Evolutionary conservation across 768 basidiomycete genomes (phyloP).

Genomic region (Tephrocybe sp.): DNA sequence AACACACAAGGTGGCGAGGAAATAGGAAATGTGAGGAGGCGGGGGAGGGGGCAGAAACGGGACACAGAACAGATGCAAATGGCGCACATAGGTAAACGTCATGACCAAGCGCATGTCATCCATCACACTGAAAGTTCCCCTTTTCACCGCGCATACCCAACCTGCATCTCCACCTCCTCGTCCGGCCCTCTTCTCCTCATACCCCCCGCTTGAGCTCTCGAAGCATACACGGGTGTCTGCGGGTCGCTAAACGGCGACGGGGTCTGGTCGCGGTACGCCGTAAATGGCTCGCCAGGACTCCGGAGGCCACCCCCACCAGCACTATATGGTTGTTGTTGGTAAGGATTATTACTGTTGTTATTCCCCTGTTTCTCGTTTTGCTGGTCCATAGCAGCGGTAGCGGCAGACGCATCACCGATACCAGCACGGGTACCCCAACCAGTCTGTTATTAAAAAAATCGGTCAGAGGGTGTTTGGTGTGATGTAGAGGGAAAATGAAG

Average conservation of each 20-base stretch:
- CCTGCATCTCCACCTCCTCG: constrained; percentile 34
- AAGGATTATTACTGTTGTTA: constrained; percentile 25
- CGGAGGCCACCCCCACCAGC: not conserved
- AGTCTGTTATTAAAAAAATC: constrained; percentile 43
- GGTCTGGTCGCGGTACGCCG: constrained; percentile 28
- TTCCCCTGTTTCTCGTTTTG: constrained; percentile 31
- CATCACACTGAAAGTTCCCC: too few species aligned
- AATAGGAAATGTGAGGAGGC: too few species aligned
- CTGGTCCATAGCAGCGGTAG: constrained; percentile 64
- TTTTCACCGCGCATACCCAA: constrained; percentile 35
- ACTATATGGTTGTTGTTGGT: constrained; percentile 21
- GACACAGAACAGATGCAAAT: not conserved
- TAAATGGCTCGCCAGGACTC: constrained; percentile 15
- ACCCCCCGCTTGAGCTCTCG: constrained; percentile 15
- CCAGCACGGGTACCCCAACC: constrained; percentile 96
- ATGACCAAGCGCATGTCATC: too few species aligned
- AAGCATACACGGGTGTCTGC: constrained; percentile 21
- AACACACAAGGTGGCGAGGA: not conserved
- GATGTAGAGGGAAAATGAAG: not conserved
- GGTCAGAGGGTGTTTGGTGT: not conserved
- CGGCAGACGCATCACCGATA: constrained; percentile 79
- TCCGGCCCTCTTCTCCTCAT: constrained; percentile 25
- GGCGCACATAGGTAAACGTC: constrained; percentile 2
- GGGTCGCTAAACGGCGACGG: constrained; percentile 25
- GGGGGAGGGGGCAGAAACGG: not conserved